Conservation (phyloP, 106 monocot genomes). For the Amphibolis antarctica region DNA sequence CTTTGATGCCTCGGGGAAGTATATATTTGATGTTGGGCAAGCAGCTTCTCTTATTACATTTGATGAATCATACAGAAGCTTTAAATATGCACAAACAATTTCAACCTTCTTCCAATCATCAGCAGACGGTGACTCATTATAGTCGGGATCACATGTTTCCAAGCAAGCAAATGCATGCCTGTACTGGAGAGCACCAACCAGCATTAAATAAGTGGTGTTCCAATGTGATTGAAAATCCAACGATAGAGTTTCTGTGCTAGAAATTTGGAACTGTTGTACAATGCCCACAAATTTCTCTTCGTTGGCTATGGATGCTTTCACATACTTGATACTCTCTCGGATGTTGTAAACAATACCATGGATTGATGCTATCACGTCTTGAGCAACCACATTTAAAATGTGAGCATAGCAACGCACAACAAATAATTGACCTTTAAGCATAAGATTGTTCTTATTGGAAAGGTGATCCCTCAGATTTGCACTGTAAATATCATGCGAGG, state of each 20-base stretch:
- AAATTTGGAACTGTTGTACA: slow-evolving; percentile 54
- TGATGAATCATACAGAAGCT: slow-evolving; percentile 70
- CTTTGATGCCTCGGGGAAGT: slow-evolving; percentile 93
- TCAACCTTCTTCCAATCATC: slow-evolving; percentile 95
- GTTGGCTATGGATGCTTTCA: slow-evolving; percentile 53
- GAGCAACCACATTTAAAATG: slow-evolving; percentile 64
- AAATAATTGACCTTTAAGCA: slow-evolving; percentile 75
- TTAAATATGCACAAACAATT: slow-evolving; percentile 54
- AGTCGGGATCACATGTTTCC: slow-evolving; percentile 71
- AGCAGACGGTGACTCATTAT: slow-evolving; percentile 72
- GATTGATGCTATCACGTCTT: slow-evolving; percentile 80
- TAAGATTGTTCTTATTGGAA: slow-evolving; percentile 57
- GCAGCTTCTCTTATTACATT: slow-evolving; percentile 31
- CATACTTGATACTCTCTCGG: slow-evolving; percentile 86
- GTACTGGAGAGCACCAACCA: slow-evolving; percentile 60
- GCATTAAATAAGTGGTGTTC: slow-evolving; percentile 93
- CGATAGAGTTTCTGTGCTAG: slow-evolving; percentile 35
- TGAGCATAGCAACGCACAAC: slow-evolving; percentile 77
- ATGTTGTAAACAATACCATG: slow-evolving; percentile 84
- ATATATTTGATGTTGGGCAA: slow-evolving; percentile 72
- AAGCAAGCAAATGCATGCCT: slow-evolving; percentile 59
- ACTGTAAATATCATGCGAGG: slow-evolving; percentile 84
- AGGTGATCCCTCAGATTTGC: slow-evolving; percentile 76
- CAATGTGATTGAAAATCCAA: slow-evolving; percentile 67
- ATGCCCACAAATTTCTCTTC: slow-evolving; percentile 81